A percentile compares a stretch with the other conserved stretches of the same genome.
Conservation (phyloP, 2,329 filamentous ascomycete species). For the Mollisia scopiformis region DNA sequence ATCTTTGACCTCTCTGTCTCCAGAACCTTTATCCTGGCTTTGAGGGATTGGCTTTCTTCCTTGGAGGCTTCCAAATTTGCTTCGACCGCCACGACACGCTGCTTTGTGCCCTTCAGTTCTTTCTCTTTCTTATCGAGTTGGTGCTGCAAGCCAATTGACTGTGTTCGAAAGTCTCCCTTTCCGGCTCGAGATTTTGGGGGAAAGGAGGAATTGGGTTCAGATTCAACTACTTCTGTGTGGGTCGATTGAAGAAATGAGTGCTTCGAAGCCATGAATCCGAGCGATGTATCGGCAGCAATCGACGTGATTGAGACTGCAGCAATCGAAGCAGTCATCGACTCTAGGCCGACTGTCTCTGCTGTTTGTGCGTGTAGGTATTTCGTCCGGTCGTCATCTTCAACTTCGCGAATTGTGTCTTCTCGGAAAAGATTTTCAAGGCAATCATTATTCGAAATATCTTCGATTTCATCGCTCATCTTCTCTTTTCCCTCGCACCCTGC, state of each 20-base stretch:
- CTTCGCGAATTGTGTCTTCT: not conserved
- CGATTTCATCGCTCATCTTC: too few relatives aligned
- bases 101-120: conserved; percentile 7
- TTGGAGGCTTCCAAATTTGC: not conserved
- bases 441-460: too few relatives aligned
- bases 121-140: conserved; percentile 2
- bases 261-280: too few relatives aligned
- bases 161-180: not conserved
- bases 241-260: too few relatives aligned
- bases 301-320: not conserved
- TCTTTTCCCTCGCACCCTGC: too few relatives aligned
- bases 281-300: not conserved
- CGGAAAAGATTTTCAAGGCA: too few relatives aligned
- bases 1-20: not conserved
- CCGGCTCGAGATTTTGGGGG: not conserved
- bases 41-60: not conserved
- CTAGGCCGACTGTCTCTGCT: not conserved
- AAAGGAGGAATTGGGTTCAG: too few relatives aligned
- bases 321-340: not conserved
- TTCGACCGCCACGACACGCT: not conserved
- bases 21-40: not conserved
- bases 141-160: not conserved
- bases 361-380: not conserved
- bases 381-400: not conserved
- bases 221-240: too few relatives aligned